Evolutionary conservation across 352 stramenopile species (phyloP), one percentile per base, ranked within the genome.

Genomic region (Globisporangium viniferum): DNA sequence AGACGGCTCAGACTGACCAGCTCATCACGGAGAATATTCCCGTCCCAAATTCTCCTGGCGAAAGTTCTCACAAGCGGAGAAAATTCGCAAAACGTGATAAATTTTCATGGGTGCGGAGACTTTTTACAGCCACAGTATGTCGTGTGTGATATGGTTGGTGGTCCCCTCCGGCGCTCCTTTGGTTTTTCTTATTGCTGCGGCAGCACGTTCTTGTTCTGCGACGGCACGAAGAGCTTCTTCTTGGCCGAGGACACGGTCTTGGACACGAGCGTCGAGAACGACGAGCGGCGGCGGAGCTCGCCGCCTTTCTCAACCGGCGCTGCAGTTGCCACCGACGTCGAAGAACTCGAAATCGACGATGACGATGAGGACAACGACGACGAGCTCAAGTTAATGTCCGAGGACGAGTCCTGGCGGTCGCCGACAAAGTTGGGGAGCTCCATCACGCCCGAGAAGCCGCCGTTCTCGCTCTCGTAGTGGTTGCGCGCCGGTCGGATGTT

Each of bases 241-340:
- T 76, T 77, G 27, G 83, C 80, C 51, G 81, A 90, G 22, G 82
- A 81, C 14, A 90, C 63, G 0, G 82, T 87, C 66, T 86, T 90
- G 31, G 76, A 73, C 53, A 90, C 67, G 24, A 90, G 76, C 15
- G 77, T 78, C 22, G 76, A 70, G 51, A 89, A 72, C 29, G 74
- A 71, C 3, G 70, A 75, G 4, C 61, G 64, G 18, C 69, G 27
- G 63, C 60, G 66, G 59, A 70, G 20, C 65, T 54, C 10, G 22
- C 35, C 33, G 33, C 29, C 10, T 54, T 44, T n/a, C 35, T 59
- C 54, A 6, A 27, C 27, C 9, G 53, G 27, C 14, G 53, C 44
- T n/a, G 44, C 10, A 9, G 44, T 33, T 33, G 31, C 0, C 41
- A 48, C 14, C 20, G 44, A 9, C 44, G 44, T 49, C 44, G 44